Evolutionary conservation across 1,284 basidiomycete genomes (phyloP).

Genomic region (Macrocystidia cucumis): DNA sequence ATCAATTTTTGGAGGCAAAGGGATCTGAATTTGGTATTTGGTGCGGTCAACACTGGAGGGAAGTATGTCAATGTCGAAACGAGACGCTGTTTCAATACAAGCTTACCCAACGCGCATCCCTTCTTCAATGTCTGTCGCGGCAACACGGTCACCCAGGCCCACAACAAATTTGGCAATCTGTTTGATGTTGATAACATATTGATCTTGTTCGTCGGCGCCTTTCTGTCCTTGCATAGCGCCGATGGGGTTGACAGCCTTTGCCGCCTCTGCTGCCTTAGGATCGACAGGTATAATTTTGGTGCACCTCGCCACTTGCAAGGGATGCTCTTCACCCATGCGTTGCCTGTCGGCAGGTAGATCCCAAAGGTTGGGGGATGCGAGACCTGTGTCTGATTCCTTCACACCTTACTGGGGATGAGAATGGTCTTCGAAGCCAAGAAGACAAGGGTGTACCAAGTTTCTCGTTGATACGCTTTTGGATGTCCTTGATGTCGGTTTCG

Average conservation of each 20-base stretch:
- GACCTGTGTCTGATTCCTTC: slow-evolving; percentile 97
- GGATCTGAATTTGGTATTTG: slow-evolving; percentile 99
- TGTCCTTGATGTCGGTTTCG: slow-evolving; percentile 91
- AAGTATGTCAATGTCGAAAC: too few relatives aligned
- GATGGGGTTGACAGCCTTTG: slow-evolving; percentile 61
- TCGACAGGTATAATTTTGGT: slow-evolving; percentile 95
- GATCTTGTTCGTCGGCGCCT: slow-evolving; percentile 94
- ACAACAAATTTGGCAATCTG: slow-evolving; percentile 99
- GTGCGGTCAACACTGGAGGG: slow-evolving; percentile 73
- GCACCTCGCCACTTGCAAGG: slow-evolving; percentile 95
- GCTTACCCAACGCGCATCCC: slow-evolving; percentile 97
- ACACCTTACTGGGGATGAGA: slow-evolving; percentile 55
- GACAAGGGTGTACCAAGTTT: slow-evolving; percentile 65
- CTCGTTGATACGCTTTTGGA: slow-evolving; percentile 96
- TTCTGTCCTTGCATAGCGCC: slow-evolving; percentile 81
- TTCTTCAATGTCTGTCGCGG: slow-evolving; percentile 98
- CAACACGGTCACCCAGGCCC: slow-evolving; percentile 91
- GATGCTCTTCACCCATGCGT: slow-evolving; percentile 89
- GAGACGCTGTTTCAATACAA: too few relatives aligned
- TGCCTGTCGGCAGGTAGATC: slow-evolving; percentile 85
- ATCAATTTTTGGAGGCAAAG: slow-evolving; percentile 99
- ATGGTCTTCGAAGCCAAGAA: slow-evolving; percentile 5
- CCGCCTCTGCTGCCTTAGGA: slow-evolving; percentile 62
- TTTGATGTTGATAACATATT: slow-evolving; percentile 99
- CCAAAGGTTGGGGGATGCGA: slow-evolving; percentile 96